Base-by-base conservation (phyloP, 805 yeast genomes). In the Pichia californica region DNA sequence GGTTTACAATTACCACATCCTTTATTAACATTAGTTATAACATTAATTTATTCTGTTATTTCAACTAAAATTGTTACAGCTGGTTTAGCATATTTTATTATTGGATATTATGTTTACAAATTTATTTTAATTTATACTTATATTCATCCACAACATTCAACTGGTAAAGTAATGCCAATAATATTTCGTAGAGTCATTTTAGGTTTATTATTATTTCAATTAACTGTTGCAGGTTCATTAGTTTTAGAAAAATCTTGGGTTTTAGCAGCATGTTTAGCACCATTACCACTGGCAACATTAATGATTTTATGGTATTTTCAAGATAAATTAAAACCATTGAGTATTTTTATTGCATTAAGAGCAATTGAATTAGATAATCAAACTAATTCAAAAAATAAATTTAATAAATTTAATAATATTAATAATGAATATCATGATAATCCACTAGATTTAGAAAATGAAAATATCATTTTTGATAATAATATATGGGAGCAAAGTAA, bases 141-240 rank as follows among this genome's bases (percentile, higher is more conserved):
- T 68, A 88, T 88, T 27, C 98, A 93, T 61, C 89, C 95, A 9
- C 96, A 94, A 31, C 98, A 93, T 64, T 88, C 96, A 0, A 93
- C 96, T 0, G 99, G 98, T 1, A 85, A 84, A 58, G 94, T 91
- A 1, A 91, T 97, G 98, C 95, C 96, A 0, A 68, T 88, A 38
- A 81, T 91, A 2, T 83, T 85, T 56, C 72, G 95, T 53, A 72
- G 99, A 52, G 78, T 89, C 1, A 77, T 85, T 43, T 58, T 88
- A 45, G 98, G 98, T 0, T 64, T 91, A 21, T 63, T 85, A 28
- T 69, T 91, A 14, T 88, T 91, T 61, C 99, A 93, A 58, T 64
- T 91, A 46, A 88, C 96, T 11, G 88, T 89, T 86, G 88, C 91
- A 0, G 98, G 98, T 3, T 80, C 94, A 0, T 69, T 91, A 47